phyloP scores from a whole-genome alignment of 2,329 filamentous ascomycete genomes.

The Hypoxylon sp. region DNA sequence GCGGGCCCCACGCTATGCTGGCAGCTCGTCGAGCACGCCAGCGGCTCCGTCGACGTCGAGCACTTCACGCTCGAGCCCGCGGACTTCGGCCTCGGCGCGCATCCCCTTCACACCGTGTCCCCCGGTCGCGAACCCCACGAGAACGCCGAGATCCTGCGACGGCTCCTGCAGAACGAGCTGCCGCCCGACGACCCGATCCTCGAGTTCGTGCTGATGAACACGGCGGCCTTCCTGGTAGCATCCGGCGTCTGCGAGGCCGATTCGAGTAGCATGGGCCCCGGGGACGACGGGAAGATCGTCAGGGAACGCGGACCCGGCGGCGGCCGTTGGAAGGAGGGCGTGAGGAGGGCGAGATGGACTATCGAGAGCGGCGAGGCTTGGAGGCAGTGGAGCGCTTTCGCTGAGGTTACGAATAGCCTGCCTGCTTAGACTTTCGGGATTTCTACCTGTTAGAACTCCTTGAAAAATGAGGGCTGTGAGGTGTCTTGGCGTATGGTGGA shows the following conservation, averaged over 20 bases:
- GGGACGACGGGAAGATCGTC: slow-evolving; percentile 84
- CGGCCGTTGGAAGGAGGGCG: slow-evolving; percentile 93
- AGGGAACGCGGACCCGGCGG: slow-evolving; percentile 86
- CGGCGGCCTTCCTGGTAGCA: slow-evolving; percentile 86
- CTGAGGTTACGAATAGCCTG: slow-evolving; percentile 78
- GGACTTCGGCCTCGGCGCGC: slow-evolving; percentile 86
- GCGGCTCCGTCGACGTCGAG: slow-evolving; percentile 70
- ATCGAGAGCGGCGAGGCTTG: slow-evolving; percentile 88
- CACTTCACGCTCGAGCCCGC: slow-evolving; percentile 82
- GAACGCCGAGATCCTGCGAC: slow-evolving; percentile 86
- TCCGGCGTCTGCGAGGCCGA: slow-evolving; percentile 90
- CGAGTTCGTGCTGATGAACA: slow-evolving; percentile 95
- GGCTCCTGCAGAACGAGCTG: slow-evolving; percentile 80
- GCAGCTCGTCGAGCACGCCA: slow-evolving; percentile 70
- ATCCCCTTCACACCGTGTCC: slow-evolving; percentile 82
- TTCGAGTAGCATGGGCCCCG: slow-evolving; percentile 80
- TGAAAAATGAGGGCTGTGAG: not conserved
- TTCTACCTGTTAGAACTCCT: not conserved
- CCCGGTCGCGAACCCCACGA: slow-evolving; percentile 87
- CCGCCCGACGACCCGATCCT: slow-evolving; percentile 84
- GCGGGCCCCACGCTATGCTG: slow-evolving; percentile 91
- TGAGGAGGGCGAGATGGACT: slow-evolving; percentile 88
- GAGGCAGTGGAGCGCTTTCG: slow-evolving; percentile 85
- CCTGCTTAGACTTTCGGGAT: slow-evolving; percentile 23
- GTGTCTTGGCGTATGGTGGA: not conserved